Evolutionary conservation across 768 basidiomycete species (phyloP), one percentile per base, ranked within the genome.

Genomic region (Artomyces pyxidatus): DNA sequence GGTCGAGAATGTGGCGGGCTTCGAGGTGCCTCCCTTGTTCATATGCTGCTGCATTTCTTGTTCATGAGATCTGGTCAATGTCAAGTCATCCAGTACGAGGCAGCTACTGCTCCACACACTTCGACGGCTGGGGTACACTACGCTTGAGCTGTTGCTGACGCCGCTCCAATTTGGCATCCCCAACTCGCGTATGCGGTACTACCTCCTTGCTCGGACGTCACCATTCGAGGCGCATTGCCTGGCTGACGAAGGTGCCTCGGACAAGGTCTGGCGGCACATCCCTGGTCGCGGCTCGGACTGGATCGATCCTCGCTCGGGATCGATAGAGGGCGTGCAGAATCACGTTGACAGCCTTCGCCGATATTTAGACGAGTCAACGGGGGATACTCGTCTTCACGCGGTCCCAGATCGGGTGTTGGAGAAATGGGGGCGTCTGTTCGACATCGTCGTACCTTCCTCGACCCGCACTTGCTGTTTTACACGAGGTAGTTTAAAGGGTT

Each of bases 1-100:
- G 10, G 69, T 91, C 8, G 88, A 90, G 60, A 90, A 90, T 56
- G 88, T 91, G 3, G 85, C 81, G 9, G 87, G 86, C 7, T 90
- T 90, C 56, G 85, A 88, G 79, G 88, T 86, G 61, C 58, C 63
- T 64, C 42, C 35, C 27, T 22, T 55, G 50, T 49, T 46, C 43
- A 49, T 11, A 44, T 37, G 11, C 19, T 46, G 12, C 3, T 28
- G 19, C 26, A 17, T 44, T 19, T 21, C 11, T 27, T 29, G 26
- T 38, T 59, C 42, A 49, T 22, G 57, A 46, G 10, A 28, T 30
- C 54, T 10, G 17, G 47, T 10, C 40, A 16, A 43, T 25, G 11
- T 9, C 10, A 25, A 91, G 88, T 67, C 69, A 7, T 90, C 88
- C 1, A 75, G 63, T 22, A 87, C 86, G 3, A 75, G 85, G 37